These are phyloP conservation scores for Calvatia gigantea DNA, from an alignment of 768 basidiomycete genomes.

Conservation along the genomic window DNA sequence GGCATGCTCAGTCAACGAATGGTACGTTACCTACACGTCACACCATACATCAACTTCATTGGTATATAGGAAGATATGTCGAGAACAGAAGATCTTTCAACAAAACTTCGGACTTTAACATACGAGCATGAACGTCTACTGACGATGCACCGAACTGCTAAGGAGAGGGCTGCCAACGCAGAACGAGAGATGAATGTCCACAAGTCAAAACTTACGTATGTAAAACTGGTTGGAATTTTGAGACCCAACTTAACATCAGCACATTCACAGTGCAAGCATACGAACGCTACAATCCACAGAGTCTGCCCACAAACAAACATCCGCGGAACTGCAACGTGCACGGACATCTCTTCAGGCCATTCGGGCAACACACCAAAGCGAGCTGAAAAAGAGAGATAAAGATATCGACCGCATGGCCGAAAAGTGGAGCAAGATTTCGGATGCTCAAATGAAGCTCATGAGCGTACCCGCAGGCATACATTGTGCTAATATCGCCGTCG, in stretches of 20 bases:
- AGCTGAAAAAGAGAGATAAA: constrained; percentile 79
- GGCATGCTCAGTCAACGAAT: constrained; percentile 73
- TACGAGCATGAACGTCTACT: constrained; percentile 79
- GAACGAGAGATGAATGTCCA: constrained; percentile 76
- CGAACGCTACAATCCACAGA: constrained; percentile 59
- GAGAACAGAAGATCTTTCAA: constrained; percentile 70
- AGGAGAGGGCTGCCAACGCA: constrained; percentile 63
- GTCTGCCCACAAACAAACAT: constrained; percentile 66
- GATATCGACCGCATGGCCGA: constrained; percentile 74
- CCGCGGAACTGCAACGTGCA: constrained; percentile 68
- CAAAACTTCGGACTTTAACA: constrained; percentile 69
- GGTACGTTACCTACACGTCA: constrained; percentile 38
- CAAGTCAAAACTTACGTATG: constrained; percentile 71
- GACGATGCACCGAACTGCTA: constrained; percentile 56
- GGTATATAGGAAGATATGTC: constrained; percentile 61
- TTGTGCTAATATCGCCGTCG: constrained; percentile 47
- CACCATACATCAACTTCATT: not conserved
- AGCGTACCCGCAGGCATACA: constrained; percentile 47
- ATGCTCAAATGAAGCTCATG: constrained; percentile 60
- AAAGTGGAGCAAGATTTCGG: constrained; percentile 69
- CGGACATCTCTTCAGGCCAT: constrained; percentile 64
- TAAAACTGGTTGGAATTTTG: constrained; percentile 15
- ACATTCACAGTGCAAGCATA: constrained; percentile 38
- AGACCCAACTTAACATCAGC: not conserved
- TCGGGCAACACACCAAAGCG: constrained; percentile 63